Conservation (phyloP, 345 rosid species). For the Theobroma cacao region DNA sequence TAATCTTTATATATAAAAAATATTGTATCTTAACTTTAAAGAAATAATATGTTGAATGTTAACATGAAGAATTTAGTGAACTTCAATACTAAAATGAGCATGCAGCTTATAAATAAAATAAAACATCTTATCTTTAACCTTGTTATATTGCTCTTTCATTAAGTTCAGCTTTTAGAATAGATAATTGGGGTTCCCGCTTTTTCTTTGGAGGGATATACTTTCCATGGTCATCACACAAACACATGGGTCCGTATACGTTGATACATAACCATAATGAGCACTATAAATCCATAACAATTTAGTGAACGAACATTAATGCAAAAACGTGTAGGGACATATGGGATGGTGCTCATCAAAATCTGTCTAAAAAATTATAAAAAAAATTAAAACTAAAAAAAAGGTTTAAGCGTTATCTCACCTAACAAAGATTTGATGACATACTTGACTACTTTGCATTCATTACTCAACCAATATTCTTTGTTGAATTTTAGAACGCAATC, state of each 20-base stretch:
- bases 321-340: conserved; percentile 6
- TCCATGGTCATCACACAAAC: neutral
- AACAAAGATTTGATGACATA: neutral
- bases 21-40: too few species aligned
- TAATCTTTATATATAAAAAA: too few species aligned
- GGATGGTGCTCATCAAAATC: neutral
- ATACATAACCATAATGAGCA: neutral
- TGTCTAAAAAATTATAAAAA: neutral
- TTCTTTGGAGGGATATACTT: neutral
- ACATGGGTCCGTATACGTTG: neutral
- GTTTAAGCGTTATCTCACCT: neutral
- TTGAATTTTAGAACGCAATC: too few species aligned
- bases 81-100: too few species aligned
- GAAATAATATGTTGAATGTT: too few species aligned
- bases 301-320: neutral
- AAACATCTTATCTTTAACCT: too few species aligned
- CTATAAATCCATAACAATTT: neutral
- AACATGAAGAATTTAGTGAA: too few species aligned
- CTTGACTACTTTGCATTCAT: too few species aligned
- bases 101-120: too few species aligned
- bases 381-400: too few species aligned
- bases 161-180: neutral
- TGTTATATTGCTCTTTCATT: neutral
- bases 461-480: neutral
- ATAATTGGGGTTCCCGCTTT: neutral